These are phyloP conservation scores for Malus domestica DNA, from an alignment of 306 rosid genomes.

Conservation along the genomic window DNA sequence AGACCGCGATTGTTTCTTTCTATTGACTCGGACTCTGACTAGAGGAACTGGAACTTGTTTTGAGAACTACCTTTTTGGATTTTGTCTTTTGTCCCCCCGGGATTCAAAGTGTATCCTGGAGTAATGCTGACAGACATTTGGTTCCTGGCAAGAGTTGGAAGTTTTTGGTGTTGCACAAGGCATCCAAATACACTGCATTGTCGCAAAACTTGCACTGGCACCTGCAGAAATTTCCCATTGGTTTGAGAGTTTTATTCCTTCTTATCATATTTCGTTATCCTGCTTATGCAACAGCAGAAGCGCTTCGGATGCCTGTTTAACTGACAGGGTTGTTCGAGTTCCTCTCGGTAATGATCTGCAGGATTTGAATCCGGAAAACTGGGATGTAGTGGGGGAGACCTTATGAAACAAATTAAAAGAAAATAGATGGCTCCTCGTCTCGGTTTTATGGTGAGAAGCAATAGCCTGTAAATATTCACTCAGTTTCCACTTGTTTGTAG, in stretches of 20 bases:
- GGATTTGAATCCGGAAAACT: conserved; percentile 21
- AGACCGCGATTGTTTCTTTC: conserved; percentile 64
- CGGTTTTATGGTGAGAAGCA: conserved; percentile 28
- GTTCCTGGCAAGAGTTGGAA: conserved; percentile 24
- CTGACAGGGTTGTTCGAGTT: conserved; percentile 14
- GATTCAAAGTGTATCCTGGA: conserved; percentile 15
- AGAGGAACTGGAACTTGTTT: conserved; percentile 27
- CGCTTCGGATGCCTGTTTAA: conserved; percentile 11
- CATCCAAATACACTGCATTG: conserved; percentile 12
- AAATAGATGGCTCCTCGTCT: conserved; percentile 23
- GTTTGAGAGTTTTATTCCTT: conserved; percentile 11
- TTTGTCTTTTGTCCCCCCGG: background rate
- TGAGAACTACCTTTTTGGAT: conserved; percentile 14
- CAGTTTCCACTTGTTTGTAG: conserved; percentile 23
- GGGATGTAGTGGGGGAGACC: conserved; percentile 32
- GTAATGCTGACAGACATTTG: conserved; percentile 29
- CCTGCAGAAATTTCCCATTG: conserved; percentile 12
- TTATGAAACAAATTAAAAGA: conserved; percentile 28
- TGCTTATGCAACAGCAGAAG: background rate
- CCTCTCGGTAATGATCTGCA: conserved; percentile 23
- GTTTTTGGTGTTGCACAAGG: conserved; percentile 21
- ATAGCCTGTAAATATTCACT: conserved; percentile 60
- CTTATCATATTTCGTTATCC: background rate
- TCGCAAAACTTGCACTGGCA: conserved; percentile 11
- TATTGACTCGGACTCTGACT: conserved; percentile 83